Base-by-base conservation (phyloP, 2,329 filamentous ascomycete genomes). In the Penicillium sp. region DNA sequence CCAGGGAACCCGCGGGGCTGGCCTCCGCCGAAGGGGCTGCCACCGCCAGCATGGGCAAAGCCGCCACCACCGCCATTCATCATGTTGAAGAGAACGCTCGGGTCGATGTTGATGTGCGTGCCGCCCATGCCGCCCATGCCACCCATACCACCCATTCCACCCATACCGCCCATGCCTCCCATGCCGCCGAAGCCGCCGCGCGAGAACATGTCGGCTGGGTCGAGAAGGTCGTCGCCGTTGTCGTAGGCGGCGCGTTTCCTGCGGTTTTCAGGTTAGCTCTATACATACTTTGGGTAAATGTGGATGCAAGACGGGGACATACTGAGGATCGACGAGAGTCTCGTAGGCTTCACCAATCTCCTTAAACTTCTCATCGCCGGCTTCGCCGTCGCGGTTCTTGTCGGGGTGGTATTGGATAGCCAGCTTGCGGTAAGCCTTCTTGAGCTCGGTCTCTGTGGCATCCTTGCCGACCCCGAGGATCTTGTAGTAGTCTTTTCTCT, bases 401-500 rank as follows among this genome's bases (percentile, higher is more conserved):
- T 99, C 95, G 2, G 95, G 95, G 78, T 99, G 95, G 76, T 97
- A 91, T 67, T 93, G 84, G 69, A 99, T 94, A 60, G 95, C 95
- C 74, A 97, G 85, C 79, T 95, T 97, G 68, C 94, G 89, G 83
- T 99, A 99, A 1, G 94, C 95, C 82, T 93, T 94, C 85, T 98
- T 99, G 83, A 99, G 95, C 58, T 95, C 88, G 61, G 84, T 84
- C 23, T 96, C 92, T 46, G 86, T 86, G 44, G 93, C 93, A 65
- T 93, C 90, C 84, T 97, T 98, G 61, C 90, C 83, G 8, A 99
- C 82, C 6, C 90, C 91, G 57, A 99, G 87, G 68, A 98, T 97
- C 86, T 97, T 97, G 84, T 99, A 99, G 82, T 97, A 98, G 75
- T 99, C 95, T 80, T 99, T 99, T 65, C 95, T 86, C 80, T 94